Conservation (phyloP, 305 asterid species). For the Coffea humblotiana region DNA sequence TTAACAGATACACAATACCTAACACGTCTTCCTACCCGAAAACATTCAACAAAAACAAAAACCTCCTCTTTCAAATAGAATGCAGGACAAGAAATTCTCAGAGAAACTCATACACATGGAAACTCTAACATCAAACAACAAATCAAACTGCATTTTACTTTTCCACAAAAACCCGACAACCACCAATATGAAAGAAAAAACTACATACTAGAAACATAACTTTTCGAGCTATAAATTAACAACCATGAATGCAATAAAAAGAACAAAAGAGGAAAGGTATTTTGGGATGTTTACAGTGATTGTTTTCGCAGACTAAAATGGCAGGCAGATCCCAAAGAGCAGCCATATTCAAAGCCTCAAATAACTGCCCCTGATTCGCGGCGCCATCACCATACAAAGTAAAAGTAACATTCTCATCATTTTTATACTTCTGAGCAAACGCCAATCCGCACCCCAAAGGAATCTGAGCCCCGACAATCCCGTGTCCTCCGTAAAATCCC, state of each 20-base stretch:
- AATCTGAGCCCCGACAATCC: slow-evolving; percentile 88
- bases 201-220: not conserved
- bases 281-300: slow-evolving; percentile 62
- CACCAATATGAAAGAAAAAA: not conserved
- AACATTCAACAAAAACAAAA: not conserved
- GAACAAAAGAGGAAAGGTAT: no score
- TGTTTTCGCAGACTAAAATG: slow-evolving; percentile 86
- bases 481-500: slow-evolving; percentile 93
- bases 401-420: slow-evolving; percentile 73
- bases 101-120: not conserved
- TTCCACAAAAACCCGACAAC: not conserved
- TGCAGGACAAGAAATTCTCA: not conserved
- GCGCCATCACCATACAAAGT: slow-evolving; percentile 91
- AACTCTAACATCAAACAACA: not conserved
- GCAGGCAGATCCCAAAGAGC: slow-evolving; percentile 95
- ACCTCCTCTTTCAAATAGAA: not conserved
- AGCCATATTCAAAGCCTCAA: slow-evolving; percentile 92
- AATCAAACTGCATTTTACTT: not conserved
- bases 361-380: slow-evolving; percentile 91
- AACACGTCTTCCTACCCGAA: not conserved
- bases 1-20: not conserved
- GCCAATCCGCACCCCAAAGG: slow-evolving; percentile 87
- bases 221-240: not conserved
- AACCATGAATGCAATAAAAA: not conserved
- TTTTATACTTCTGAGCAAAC: slow-evolving; percentile 80